These are phyloP conservation scores for Apiospora arundinis DNA, from an alignment of 2,329 filamentous ascomycete species.

Conservation along the genomic window DNA sequence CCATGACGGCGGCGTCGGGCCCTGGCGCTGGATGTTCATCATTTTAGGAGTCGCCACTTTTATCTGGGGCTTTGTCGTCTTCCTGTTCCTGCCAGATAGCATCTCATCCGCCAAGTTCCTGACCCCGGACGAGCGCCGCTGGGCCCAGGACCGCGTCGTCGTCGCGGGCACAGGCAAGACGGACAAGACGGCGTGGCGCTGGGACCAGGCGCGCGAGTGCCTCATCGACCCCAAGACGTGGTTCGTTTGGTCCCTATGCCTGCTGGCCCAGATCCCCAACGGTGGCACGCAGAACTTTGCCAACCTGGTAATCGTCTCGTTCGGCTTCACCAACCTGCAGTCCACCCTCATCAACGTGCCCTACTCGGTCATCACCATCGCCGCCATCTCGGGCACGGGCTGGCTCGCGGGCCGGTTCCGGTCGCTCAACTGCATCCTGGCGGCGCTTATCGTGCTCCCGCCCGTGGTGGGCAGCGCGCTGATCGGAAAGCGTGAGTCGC, in stretches of 20 bases:
- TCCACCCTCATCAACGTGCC: slow-evolving; percentile 65
- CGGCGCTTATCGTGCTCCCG: slow-evolving; percentile 55
- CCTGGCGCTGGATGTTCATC: slow-evolving; percentile 66
- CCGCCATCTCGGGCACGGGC: slow-evolving; percentile 54
- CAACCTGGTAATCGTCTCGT: slow-evolving; percentile 62
- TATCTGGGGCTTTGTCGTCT: slow-evolving; percentile 56
- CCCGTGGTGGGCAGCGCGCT: slow-evolving; percentile 59
- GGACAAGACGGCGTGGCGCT: slow-evolving; percentile 54
- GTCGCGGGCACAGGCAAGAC: slow-evolving; percentile 59
- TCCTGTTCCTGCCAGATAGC: slow-evolving; percentile 56
- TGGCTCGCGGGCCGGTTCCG: slow-evolving; percentile 59
- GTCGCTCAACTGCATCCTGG: slow-evolving; percentile 57
- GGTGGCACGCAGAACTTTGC: slow-evolving; percentile 66
- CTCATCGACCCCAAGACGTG: slow-evolving; percentile 65
- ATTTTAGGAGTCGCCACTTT: slow-evolving; percentile 58
- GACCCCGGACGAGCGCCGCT: slow-evolving; percentile 55
- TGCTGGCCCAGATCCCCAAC: slow-evolving; percentile 65
- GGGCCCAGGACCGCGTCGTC: slow-evolving; percentile 53
- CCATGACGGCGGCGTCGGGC: slow-evolving; percentile 45
- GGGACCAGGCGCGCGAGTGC: slow-evolving; percentile 60
- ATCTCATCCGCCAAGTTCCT: slow-evolving; percentile 65
- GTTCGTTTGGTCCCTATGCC: slow-evolving; percentile 60
- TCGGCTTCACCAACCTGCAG: slow-evolving; percentile 61
- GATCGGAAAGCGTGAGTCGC: slow-evolving; percentile 54
- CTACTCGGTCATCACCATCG: slow-evolving; percentile 58